Conservation (phyloP, 2,329 filamentous ascomycete genomes). For the Colletotrichum australisinense region DNA sequence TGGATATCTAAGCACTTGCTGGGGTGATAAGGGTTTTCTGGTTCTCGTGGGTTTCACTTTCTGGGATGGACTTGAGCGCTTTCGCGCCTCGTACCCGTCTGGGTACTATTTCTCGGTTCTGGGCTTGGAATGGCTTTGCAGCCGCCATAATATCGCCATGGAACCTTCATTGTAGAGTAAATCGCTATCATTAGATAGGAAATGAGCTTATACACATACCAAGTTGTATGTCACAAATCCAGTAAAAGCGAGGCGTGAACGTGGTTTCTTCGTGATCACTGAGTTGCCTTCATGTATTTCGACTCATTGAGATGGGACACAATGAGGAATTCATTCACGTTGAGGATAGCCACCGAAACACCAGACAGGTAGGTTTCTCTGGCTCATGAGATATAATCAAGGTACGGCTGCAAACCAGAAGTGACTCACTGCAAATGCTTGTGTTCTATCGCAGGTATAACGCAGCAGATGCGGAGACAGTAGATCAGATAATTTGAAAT, state of each 20-base stretch:
- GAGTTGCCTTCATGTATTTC: no score
- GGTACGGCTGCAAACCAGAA: no score
- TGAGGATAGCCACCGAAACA: no score
- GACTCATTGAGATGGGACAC: no score
- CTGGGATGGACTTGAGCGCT: not conserved
- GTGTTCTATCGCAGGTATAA: no score
- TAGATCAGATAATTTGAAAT: not conserved
- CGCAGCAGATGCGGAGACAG: not conserved
- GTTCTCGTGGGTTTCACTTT: not conserved
- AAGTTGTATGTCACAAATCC: no score
- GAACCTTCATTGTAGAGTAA: not conserved
- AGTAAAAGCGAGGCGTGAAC: not conserved
- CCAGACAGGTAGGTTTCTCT: no score
- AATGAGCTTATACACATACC: not conserved
- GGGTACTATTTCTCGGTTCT: not conserved
- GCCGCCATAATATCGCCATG: not conserved
- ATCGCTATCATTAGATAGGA: not conserved
- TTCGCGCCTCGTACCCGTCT: not conserved
- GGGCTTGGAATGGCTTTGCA: conserved; percentile 2
- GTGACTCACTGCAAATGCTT: no score
- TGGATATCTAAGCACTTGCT: not conserved
- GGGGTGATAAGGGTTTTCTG: not conserved
- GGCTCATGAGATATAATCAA: no score
- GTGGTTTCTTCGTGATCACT: no score
- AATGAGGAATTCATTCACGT: no score